Evolutionary conservation across 2,329 filamentous ascomycete species (phyloP), one percentile per base, ranked within the genome.

Genomic region (Didymella keratinophila): DNA sequence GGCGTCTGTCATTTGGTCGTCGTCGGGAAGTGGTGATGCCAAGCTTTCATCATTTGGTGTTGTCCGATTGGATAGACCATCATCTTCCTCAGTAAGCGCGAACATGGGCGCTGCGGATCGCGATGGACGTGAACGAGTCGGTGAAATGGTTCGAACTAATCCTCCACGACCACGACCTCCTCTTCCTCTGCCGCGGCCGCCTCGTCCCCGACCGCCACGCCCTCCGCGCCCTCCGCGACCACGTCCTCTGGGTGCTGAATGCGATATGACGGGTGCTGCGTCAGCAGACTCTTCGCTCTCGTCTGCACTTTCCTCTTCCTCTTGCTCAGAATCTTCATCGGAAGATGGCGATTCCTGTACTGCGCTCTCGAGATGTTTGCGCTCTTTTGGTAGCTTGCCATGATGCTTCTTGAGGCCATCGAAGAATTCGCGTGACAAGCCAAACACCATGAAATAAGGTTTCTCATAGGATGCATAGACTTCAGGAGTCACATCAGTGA

Each of bases 81-180:
- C 74, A 60, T 76, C 71, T 48, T 73, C 73, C 66, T 76, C 73
- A 58, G 67, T 66, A 64, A 75, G 69, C 42, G 71, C 67, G 68
- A 72, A 72, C 52, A 65, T 66, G 48, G 71, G 65, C 60, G 70
- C 67, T 64, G 71, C 68, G 66, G 63, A 71, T 53, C 75, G 75
- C 64, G 70, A 62, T 49, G 66, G 66, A 55, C 74, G 72, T 30
- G 65, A 69, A 58, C 68, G 71, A 54, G 63, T 53, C 42, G 69
- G 74, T 52, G 73, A 71, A n/a, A 62, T 51, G 3, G 54, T 58
- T 66, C 63, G 68, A n/a, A 53, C 42, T 47, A 63, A 39, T 20
- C 61, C 62, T 49, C 68, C 69, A 60, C 70, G 61, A 46, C 61
- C 66, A 49, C 72, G 66, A 18, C 70, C 70, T 60, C 73, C 72